Base-by-base conservation (phyloP, 2,329 filamentous ascomycete species). In the Mycosphaerella sp. region DNA sequence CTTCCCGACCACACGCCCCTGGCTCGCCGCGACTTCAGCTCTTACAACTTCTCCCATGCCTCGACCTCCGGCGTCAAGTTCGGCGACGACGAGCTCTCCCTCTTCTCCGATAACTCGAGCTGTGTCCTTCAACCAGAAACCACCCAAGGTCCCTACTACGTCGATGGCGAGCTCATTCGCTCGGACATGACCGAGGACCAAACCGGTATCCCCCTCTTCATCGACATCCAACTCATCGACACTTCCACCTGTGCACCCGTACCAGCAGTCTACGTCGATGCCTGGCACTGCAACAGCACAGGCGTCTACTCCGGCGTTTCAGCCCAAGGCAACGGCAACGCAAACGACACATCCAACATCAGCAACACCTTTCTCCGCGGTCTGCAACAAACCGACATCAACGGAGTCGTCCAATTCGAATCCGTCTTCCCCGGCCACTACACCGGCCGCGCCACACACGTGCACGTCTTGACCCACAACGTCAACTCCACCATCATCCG, bases 401-500 rank as follows among this genome's bases (percentile, higher is more conserved):
- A 73, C 50, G 72, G 73, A 45, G 68, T 72, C 6, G 70, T 62
- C 3, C 64, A 69, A 48, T 75, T 75, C 59, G 64, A 70, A 50
- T 68, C 70, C 50, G 61, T 73, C 53, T 71, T 74, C 64, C 73
- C 72, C 0, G 72, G 73, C 10, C 71, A 75, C 58, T 74, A 74
- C 59, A 59, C 55, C 21, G 68, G 69, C 12, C 70, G 72, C 32
- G 62, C 73, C 10, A 67, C 63, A 3, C 73, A 75, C 59, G 68
- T 71, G 44, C 73, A 75, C 59, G 43, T 67, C 37, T 46, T 72
- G 36, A 69, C 71, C 52, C 65, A 68, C 52, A 66, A 67, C 42
- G 64, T 61, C 40, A 70, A 66, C 37, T 52, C 44, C 21, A 60
- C 56, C 14, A 69, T 73, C 41, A 58, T 70, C 41, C 50, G 54